A percentile compares a stretch with the other conserved stretches of the same genome.
Evolutionary conservation across 73 alveolate species (phyloP).

Genomic region (Effrenium voratum): DNA sequence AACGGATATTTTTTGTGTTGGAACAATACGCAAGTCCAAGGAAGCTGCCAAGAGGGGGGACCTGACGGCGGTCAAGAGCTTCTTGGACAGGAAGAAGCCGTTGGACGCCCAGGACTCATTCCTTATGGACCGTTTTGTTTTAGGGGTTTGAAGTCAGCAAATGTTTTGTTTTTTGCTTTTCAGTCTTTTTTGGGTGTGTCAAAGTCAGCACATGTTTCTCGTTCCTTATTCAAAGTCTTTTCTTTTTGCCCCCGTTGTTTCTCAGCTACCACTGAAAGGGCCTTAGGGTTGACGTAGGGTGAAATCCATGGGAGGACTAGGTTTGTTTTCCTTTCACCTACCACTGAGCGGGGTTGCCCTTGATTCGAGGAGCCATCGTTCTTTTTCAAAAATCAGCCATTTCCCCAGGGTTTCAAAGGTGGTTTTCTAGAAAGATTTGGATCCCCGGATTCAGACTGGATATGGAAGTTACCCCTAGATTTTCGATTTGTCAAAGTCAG

Average conservation of each 20-base stretch:
- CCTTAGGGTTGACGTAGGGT: not conserved
- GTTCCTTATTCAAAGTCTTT: not conserved
- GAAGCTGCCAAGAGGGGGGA: not conserved
- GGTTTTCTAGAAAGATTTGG: too few relatives aligned
- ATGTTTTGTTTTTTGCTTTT: not conserved
- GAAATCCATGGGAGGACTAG: too few relatives aligned
- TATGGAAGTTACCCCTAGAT: not conserved
- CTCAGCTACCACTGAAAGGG: not conserved
- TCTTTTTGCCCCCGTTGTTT: not conserved
- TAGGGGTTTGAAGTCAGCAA: slow-evolving; percentile 29
- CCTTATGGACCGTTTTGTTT: too few relatives aligned
- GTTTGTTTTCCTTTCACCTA: too few relatives aligned
- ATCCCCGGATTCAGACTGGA: not conserved
- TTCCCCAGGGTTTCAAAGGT: too few relatives aligned
- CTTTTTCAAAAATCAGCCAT: too few relatives aligned
- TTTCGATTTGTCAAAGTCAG: not conserved
- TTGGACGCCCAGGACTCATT: slow-evolving; percentile 79
- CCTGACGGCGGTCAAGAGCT: not conserved
- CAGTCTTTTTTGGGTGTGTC: not conserved
- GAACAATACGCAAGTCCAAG: too few relatives aligned
- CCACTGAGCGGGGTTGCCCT: too few relatives aligned
- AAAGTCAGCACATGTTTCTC: not conserved
- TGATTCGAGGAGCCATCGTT: too few relatives aligned
- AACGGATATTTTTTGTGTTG: too few relatives aligned
- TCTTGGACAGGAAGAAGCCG: slow-evolving; percentile 60